These are phyloP conservation scores for Cephaloascus albidus DNA, from an alignment of 805 yeast genomes.

Conservation along the genomic window DNA sequence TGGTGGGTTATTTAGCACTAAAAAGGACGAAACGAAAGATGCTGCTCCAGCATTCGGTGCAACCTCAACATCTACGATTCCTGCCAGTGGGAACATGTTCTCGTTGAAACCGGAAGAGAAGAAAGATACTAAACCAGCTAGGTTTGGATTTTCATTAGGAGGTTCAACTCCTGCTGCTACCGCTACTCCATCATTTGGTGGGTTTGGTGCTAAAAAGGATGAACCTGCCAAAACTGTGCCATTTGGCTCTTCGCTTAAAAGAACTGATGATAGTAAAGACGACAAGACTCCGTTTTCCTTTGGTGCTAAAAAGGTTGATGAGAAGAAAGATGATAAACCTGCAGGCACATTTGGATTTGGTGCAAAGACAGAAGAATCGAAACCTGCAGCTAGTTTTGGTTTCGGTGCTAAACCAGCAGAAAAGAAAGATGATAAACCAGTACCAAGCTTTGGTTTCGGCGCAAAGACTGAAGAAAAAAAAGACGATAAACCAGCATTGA, in stretches of 20 bases:
- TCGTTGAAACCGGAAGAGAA: conserved; percentile 4
- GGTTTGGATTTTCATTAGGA: conserved; percentile 35
- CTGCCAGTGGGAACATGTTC: too few species aligned
- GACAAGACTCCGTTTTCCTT: conserved; percentile 6
- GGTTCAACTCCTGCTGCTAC: conserved; percentile 16
- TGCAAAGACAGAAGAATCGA: conserved; percentile 2
- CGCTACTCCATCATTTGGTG: not conserved
- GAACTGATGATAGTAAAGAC: conserved; percentile 6
- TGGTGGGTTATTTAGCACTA: not conserved
- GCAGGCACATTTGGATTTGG: conserved; percentile 15
- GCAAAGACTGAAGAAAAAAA: conserved; percentile 8
- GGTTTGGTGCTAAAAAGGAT: conserved; percentile 2
- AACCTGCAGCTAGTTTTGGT: conserved; percentile 10
- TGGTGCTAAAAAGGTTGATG: conserved; percentile 4
- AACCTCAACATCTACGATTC: too few species aligned
- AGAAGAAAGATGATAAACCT: conserved; percentile 5
- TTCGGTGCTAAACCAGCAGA: conserved; percentile 16
- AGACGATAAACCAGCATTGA: conserved; percentile 5
- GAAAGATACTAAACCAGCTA: conserved; percentile 6
- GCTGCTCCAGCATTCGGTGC: conserved; percentile 9
- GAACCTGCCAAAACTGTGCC: not conserved
- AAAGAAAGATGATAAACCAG: conserved; percentile 12
- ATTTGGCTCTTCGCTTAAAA: not conserved
- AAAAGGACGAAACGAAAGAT: conserved; percentile 1
- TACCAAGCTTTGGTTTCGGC: conserved; percentile 8